Conservation (phyloP, 345 rosid genomes). For the Nephelium lappaceum region DNA sequence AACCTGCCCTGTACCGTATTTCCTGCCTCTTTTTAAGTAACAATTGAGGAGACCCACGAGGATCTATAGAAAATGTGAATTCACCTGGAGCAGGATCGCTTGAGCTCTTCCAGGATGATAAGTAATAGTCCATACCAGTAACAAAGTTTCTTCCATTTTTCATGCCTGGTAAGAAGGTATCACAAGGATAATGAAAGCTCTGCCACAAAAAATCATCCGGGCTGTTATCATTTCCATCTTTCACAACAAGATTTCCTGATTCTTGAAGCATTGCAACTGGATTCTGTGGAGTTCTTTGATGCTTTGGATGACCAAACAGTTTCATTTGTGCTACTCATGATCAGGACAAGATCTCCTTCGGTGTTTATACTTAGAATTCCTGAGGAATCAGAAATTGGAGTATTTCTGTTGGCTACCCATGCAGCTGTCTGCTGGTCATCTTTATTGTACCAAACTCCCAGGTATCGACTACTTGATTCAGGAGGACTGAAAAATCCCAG, state of each 20-base stretch:
- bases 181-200: slow-evolving; percentile 43
- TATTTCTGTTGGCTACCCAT: slow-evolving; percentile 41
- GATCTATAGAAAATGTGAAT: slow-evolving; percentile 31
- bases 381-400: slow-evolving; percentile 27
- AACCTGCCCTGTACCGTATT: slow-evolving; percentile 40
- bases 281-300: slow-evolving; percentile 8
- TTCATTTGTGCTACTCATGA: slow-evolving; percentile 14
- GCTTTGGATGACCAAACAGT: slow-evolving; percentile 42
- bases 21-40: slow-evolving; percentile 18
- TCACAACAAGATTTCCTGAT: slow-evolving; percentile 53
- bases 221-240: slow-evolving; percentile 22
- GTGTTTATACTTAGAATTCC: slow-evolving; percentile 26
- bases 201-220: slow-evolving; percentile 18
- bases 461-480: slow-evolving; percentile 27
- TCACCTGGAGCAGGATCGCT: slow-evolving; percentile 47
- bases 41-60: slow-evolving; percentile 44
- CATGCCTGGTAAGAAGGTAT: slow-evolving; percentile 53
- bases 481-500: slow-evolving; percentile 40
- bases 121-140: slow-evolving; percentile 29
- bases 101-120: slow-evolving; percentile 40
- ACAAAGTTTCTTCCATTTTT: slow-evolving; percentile 44
- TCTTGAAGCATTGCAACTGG: slow-evolving; percentile 23
- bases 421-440: slow-evolving; percentile 27
- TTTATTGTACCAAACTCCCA: slow-evolving; percentile 48
- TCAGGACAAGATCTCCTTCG: slow-evolving; percentile 24